Evolutionary conservation across 2,329 filamentous ascomycete genomes (phyloP), one percentile per base, ranked within the genome.

Genomic region (Diaporthe aspalathi): DNA sequence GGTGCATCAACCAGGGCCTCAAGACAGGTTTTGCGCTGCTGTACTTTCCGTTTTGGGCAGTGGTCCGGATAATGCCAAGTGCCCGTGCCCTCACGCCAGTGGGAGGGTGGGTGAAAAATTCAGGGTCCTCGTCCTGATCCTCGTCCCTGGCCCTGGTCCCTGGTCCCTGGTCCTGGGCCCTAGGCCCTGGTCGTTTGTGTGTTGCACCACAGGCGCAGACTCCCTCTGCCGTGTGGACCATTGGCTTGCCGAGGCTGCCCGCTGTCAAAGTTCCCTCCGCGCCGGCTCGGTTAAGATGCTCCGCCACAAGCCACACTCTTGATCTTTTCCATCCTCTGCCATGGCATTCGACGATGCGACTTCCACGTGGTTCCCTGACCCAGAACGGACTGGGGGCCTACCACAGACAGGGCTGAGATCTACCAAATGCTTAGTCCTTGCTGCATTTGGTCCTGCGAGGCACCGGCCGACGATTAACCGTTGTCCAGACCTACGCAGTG

Each of bases 1-100:
- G n/a, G n/a, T 62, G 57, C 57, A 62, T 62, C 57, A 32, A 62
- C 20, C 38, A 27, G 2, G 57, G 57, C 57, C 24, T 29, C 27
- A 63, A 63, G 60, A 63, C 60, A 49, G 60, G 60, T 63, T 49
- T 63, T n/a, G n/a, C n/a, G n/a, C 60, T 63, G 27, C 57, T 63
- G 29, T 49, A 63, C 60, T 63, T 63, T 63, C 60, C 60, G 27
- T 20, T 63, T 63, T 38, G 12, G 60, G 60, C 27, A 5, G 29
- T 14, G 60, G 14, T 2, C 20, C 20, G 27, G 56, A 38, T 32
- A 8, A 17, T 53, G 27, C 54, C 14, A 24, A 22, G 22, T 45
- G 38, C 22, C 38, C 14, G 6, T 17, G 20, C 35, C 32, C 32
- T 32, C 32, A n/a, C n/a, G 32, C 8, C 32, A 8, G 5, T 32